Evolutionary conservation across 2,329 filamentous ascomycete species (phyloP), one percentile per base, ranked within the genome.

Genomic region (Hymenoscyphus scutula): DNA sequence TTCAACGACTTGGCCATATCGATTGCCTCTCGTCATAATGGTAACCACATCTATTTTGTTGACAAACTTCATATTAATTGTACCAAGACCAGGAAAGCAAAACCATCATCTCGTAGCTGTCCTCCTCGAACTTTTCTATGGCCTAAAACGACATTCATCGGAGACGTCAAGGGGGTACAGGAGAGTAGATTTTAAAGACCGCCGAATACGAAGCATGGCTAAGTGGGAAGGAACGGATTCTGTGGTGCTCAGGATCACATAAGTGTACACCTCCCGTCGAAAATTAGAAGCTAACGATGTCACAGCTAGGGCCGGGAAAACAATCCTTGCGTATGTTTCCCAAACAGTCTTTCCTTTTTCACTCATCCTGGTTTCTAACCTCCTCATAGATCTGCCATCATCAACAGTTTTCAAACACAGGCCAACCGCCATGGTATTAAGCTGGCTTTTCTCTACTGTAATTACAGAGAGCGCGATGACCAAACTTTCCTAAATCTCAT

Each of bases 101-200:
- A 41, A 1, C 15, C 19, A 41, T 41, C 38, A 41, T 41, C 38
- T 2, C n/a, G 3, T 41, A 17, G 38, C n/a, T 41, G 38, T n/a
- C 38, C n/a, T n/a, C 3, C 7, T n/a, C n/a, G 15, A 41, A 41
- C 7, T 41, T n/a, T 17, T 41, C n/a, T 2, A 7, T 17, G 15
- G 15, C 13, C 2, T 4, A 41, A 17, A 41, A 41, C 6, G 38
- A 41, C 34, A 32, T 32, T 15, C 15, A n/a, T 30, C 23, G 53
- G 11, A 29, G 29, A 17, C 71, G 74, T 45, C 75, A 81, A 54
- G n/a, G 62, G 13, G 61, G 63, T 3, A 68, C 64, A 5, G 65
- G 66, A 13, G 38, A 64, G 56, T 68, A 64, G 66, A 37, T 68
- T 48, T 56, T 69, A 3, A 34, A 63, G 17, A 65, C 61, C 8